These are phyloP conservation scores for Halenospora varia DNA, from an alignment of 495 filamentous ascomycete genomes.

Conservation along the genomic window DNA sequence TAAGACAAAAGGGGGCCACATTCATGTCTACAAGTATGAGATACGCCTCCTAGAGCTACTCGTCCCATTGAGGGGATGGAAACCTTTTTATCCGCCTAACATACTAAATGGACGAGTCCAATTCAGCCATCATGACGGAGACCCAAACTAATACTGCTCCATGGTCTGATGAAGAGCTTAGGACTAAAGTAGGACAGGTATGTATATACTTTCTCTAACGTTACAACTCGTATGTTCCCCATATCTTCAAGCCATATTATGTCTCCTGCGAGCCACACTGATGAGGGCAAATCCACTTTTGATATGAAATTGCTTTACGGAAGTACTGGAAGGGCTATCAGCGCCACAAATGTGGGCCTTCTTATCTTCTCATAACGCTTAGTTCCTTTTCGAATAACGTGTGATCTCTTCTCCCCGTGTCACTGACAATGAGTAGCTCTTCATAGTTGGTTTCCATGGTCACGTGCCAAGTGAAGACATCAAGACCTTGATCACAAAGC, in stretches of 20 bases:
- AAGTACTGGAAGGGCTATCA: too few relatives aligned
- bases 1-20: neutral
- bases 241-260: neutral
- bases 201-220: neutral
- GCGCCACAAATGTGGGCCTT: too few relatives aligned
- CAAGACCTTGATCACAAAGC: conserved; percentile 42
- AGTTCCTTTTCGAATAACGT: too few relatives aligned
- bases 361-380: too few relatives aligned
- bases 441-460: conserved; percentile 47
- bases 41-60: neutral
- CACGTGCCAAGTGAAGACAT: conserved; percentile 40
- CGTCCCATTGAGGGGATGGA: neutral
- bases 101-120: too few relatives aligned
- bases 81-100: too few relatives aligned
- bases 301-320: too few relatives aligned
- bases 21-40: neutral
- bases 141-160: neutral
- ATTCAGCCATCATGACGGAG: too few relatives aligned
- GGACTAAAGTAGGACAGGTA: conserved; percentile 33
- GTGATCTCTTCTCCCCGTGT: neutral
- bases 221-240: neutral
- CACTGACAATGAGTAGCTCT: conserved; percentile 31
- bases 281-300: too few relatives aligned
- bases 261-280: too few relatives aligned
- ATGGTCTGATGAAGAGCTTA: conserved; percentile 34